These are phyloP conservation scores for Astragalus membranaceus DNA, from an alignment of 306 rosid species.

Conservation along the genomic window DNA sequence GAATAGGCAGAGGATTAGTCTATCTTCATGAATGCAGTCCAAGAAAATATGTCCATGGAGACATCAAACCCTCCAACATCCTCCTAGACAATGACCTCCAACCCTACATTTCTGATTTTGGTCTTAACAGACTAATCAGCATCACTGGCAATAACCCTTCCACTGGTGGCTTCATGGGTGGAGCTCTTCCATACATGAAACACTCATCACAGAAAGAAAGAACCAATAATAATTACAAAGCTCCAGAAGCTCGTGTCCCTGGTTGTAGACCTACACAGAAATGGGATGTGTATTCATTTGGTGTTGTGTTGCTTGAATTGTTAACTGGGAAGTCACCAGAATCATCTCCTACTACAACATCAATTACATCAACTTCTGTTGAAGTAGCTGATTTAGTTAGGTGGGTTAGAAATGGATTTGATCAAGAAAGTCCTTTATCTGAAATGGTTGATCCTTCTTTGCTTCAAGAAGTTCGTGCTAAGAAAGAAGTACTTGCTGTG, in stretches of 20 bases:
- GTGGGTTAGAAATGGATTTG: constrained; percentile 87
- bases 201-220: constrained; percentile 54
- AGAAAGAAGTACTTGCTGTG: constrained; percentile 83
- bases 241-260: constrained; percentile 76
- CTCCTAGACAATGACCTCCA: constrained; percentile 72
- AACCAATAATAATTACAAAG: constrained; percentile 47
- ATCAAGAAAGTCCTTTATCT: constrained; percentile 81
- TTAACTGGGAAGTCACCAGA: constrained; percentile 91
- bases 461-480: constrained; percentile 83
- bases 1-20: constrained; percentile 81
- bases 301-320: constrained; percentile 75
- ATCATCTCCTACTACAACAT: constrained; percentile 61
- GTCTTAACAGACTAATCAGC: constrained; percentile 65
- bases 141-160: constrained; percentile 93
- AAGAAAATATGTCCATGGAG: constrained; percentile 88
- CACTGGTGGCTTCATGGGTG: constrained; percentile 84
- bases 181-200: constrained; percentile 74
- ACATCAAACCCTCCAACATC: constrained; percentile 89
- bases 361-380: constrained; percentile 50
- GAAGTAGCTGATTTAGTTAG: constrained; percentile 79
- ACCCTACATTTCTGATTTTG: constrained; percentile 78
- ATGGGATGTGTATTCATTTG: constrained; percentile 90
- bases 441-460: constrained; percentile 83
- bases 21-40: constrained; percentile 98
- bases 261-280: constrained; percentile 70